phyloP scores from a whole-genome alignment of 371 early-diverging fungal species.

The Saksenaea vasiformis region DNA sequence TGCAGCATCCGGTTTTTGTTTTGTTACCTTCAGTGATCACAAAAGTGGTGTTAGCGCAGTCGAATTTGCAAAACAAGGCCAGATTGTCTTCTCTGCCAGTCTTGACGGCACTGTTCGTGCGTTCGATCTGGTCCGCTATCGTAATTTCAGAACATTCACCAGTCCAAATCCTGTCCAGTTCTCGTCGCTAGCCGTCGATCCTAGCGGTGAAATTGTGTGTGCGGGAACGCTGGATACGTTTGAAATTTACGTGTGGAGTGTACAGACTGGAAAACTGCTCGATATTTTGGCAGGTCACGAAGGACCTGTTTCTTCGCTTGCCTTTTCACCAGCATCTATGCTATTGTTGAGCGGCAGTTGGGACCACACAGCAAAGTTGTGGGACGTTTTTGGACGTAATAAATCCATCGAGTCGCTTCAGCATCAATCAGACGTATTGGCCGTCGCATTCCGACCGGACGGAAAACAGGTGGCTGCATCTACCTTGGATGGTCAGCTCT shows the following conservation, averaged over 20 bases:
- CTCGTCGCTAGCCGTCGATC: conserved; percentile 89
- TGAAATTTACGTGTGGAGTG: conserved; percentile 96
- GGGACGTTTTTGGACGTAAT: conserved; percentile 93
- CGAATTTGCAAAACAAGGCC: conserved; percentile 90
- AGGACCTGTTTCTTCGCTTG: conserved; percentile 85
- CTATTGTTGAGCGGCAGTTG: conserved; percentile 88
- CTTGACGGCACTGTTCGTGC: conserved; percentile 98
- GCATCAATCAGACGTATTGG: conserved; percentile 85
- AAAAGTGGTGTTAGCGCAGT: conserved; percentile 79
- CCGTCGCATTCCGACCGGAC: conserved; percentile 90
- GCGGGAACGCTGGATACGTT: conserved; percentile 96
- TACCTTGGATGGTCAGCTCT: conserved; percentile 91
- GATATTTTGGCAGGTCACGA: conserved; percentile 95
- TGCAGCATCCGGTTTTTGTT: conserved; percentile 93
- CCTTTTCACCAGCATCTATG: conserved; percentile 82
- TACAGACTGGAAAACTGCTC: conserved; percentile 95
- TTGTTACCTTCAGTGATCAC: conserved; percentile 96
- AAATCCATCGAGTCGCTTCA: conserved; percentile 80
- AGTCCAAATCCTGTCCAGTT: conserved; percentile 97
- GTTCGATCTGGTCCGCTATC: conserved; percentile 94
- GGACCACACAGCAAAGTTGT: conserved; percentile 92
- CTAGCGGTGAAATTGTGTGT: conserved; percentile 94
- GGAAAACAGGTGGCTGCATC: conserved; percentile 85
- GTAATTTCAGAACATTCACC: conserved; percentile 97
- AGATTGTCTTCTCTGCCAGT: conserved; percentile 92